phyloP scores from a whole-genome alignment of 306 rosid genomes.

The Glycine soja region DNA sequence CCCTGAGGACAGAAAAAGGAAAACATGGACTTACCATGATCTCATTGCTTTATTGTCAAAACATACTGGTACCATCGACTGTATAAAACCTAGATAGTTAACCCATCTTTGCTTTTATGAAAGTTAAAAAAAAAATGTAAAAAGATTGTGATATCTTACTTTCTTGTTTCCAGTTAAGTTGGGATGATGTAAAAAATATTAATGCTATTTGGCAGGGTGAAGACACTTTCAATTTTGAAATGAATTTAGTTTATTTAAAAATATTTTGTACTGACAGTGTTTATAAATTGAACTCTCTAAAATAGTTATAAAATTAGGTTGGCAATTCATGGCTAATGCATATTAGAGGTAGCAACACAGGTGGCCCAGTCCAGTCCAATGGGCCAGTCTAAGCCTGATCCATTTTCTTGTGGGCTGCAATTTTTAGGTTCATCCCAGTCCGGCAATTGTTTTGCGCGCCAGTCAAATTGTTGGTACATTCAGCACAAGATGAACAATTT shows the following conservation, averaged over 20 bases:
- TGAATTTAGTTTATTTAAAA: not conserved
- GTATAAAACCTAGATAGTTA: constrained; percentile 36
- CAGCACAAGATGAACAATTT: too few relatives aligned
- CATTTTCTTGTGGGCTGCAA: too few relatives aligned
- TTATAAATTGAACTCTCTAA: not conserved
- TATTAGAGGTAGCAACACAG: not conserved
- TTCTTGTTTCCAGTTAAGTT: not conserved
- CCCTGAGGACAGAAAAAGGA: constrained; percentile 56
- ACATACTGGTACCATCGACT: constrained; percentile 28
- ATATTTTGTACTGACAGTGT: not conserved
- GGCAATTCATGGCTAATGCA: constrained; percentile 6
- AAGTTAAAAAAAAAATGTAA: not conserved
- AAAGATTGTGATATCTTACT: not conserved
- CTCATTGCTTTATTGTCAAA: constrained; percentile 61
- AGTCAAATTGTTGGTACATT: too few relatives aligned
- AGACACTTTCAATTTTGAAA: not conserved
- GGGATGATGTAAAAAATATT: too few relatives aligned
- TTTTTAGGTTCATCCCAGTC: too few relatives aligned
- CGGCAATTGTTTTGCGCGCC: too few relatives aligned
- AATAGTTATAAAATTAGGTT: not conserved
- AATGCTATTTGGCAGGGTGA: constrained; percentile 1
- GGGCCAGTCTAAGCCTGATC: too few relatives aligned
- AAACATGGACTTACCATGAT: constrained; percentile 61
- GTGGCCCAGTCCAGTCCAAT: too few relatives aligned
- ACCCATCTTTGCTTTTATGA: not conserved